Percentiles rank a stretch among this genome's conserved stretches.
phyloP scores from a whole-genome alignment of 164 flowering plant species.

The Houttuynia cordata region DNA sequence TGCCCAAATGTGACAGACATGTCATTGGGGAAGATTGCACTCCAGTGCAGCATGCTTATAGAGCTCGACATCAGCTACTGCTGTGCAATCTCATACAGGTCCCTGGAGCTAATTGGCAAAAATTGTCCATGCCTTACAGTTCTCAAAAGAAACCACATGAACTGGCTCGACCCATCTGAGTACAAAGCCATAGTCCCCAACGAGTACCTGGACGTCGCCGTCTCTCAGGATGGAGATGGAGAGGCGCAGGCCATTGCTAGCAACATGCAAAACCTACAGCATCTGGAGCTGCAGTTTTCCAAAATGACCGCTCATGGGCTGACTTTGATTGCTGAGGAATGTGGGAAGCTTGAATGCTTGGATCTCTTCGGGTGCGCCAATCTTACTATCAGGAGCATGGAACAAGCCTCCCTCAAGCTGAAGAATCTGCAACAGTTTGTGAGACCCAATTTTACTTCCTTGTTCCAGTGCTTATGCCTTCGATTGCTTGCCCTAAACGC shows the following conservation, averaged over 20 bases:
- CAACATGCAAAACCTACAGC: slow-evolving; percentile 52
- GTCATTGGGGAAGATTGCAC: slow-evolving; percentile 42
- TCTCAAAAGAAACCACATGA: slow-evolving; percentile 60
- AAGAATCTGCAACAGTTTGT: slow-evolving; percentile 46
- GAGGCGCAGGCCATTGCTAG: slow-evolving; percentile 62
- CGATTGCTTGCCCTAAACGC: too few relatives aligned
- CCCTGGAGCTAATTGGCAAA: slow-evolving; percentile 49
- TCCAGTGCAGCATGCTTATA: slow-evolving; percentile 35
- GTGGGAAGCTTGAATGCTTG: slow-evolving; percentile 42
- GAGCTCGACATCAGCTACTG: slow-evolving; percentile 83
- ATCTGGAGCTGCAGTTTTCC: slow-evolving; percentile 66
- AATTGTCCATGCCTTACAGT: slow-evolving; percentile 47
- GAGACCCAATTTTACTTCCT: slow-evolving; percentile 66
- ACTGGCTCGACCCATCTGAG: slow-evolving; percentile 70
- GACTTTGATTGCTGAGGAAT: slow-evolving; percentile 42
- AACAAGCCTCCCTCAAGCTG: slow-evolving; percentile 34
- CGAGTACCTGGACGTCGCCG: slow-evolving; percentile 60
- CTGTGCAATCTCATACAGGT: slow-evolving; percentile 61
- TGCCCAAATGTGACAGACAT: slow-evolving; percentile 58
- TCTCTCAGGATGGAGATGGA: slow-evolving; percentile 67
- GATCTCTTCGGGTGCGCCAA: slow-evolving; percentile 78
- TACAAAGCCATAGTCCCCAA: slow-evolving; percentile 51
- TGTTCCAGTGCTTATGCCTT: too few relatives aligned
- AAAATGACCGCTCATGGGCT: slow-evolving; percentile 64
- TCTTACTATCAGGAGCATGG: slow-evolving; percentile 58